Conservation (phyloP, 1,139 yeast genomes). For the Diutina pseudorugosa region DNA sequence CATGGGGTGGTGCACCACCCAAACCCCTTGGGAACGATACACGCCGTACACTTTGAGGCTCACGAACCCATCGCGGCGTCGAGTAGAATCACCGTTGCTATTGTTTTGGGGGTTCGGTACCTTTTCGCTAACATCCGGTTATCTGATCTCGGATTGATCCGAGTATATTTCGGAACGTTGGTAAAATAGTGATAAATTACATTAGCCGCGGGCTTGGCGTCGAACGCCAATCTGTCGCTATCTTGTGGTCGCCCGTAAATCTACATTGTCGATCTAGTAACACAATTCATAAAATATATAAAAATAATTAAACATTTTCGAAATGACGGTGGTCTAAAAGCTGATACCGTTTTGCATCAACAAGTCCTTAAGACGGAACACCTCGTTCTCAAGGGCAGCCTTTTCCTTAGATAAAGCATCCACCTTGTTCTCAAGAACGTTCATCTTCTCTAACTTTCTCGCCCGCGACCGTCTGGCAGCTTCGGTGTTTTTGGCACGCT, state of each 20-base stretch:
- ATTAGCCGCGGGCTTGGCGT: too few relatives aligned
- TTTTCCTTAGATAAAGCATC: constrained; percentile 49
- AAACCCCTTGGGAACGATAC: not conserved
- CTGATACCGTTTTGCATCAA: constrained; percentile 16
- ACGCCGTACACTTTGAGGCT: not conserved
- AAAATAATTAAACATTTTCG: not conserved
- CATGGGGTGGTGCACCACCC: not conserved
- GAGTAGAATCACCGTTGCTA: not conserved
- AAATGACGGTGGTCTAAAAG: not conserved
- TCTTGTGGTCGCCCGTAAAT: too few relatives aligned
- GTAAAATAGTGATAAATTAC: too few relatives aligned
- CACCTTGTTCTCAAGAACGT: constrained; percentile 68
- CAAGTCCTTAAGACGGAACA: constrained; percentile 39
- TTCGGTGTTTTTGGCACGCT: constrained; percentile 91
- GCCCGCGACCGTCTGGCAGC: constrained; percentile 96
- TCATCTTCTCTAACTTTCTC: constrained; percentile 81
- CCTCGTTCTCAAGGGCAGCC: constrained; percentile 43
- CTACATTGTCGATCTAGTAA: too few relatives aligned
- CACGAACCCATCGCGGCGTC: not conserved
- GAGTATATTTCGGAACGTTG: too few relatives aligned
- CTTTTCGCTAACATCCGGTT: not conserved
- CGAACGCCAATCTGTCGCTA: too few relatives aligned
- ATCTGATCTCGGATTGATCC: too few relatives aligned
- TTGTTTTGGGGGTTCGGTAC: not conserved
- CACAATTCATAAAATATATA: not conserved